These are phyloP conservation scores for Fragilaria crotonensis DNA, from an alignment of 108 stramenopile genomes.

Conservation along the genomic window DNA sequence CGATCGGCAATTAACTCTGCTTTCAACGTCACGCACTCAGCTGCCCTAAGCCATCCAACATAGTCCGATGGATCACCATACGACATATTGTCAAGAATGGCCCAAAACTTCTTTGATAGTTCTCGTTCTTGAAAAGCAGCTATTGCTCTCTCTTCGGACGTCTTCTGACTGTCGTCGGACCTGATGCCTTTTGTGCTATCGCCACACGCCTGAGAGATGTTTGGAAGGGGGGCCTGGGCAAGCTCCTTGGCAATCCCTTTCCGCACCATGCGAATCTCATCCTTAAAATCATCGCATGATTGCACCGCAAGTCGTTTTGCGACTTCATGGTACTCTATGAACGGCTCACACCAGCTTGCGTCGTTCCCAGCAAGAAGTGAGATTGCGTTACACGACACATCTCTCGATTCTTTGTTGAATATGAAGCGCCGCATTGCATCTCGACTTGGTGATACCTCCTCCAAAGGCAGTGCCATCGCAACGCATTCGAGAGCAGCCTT, in stretches of 20 bases:
- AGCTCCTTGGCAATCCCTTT: conserved; percentile 47
- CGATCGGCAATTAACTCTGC: conserved; percentile 73
- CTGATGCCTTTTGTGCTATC: too few relatives aligned
- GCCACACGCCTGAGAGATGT: conserved; percentile 16
- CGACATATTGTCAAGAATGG: conserved; percentile 65
- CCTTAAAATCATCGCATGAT: background rate
- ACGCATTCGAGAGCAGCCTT: conserved; percentile 56
- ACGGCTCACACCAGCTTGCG: background rate
- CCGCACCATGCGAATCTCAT: conserved; percentile 27
- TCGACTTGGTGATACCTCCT: conserved; percentile 35
- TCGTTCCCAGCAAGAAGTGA: background rate
- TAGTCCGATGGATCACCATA: conserved; percentile 43
- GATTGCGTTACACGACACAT: background rate
- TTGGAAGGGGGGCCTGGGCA: conserved; percentile 49
- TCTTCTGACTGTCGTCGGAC: conserved; percentile 17
- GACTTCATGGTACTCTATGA: background rate
- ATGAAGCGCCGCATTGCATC: conserved; percentile 43
- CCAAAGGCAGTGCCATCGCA: conserved; percentile 43
- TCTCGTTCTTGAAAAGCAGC: conserved; percentile 50
- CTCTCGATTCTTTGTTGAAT: conserved; percentile 21
- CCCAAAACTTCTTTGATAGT: conserved; percentile 60
- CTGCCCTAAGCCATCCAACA: conserved; percentile 63
- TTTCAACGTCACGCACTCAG: conserved; percentile 61
- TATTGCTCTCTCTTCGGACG: conserved; percentile 31
- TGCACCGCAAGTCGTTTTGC: background rate